phyloP scores from a whole-genome alignment of 352 stramenopile species.

The Blastocystis sp. region DNA sequence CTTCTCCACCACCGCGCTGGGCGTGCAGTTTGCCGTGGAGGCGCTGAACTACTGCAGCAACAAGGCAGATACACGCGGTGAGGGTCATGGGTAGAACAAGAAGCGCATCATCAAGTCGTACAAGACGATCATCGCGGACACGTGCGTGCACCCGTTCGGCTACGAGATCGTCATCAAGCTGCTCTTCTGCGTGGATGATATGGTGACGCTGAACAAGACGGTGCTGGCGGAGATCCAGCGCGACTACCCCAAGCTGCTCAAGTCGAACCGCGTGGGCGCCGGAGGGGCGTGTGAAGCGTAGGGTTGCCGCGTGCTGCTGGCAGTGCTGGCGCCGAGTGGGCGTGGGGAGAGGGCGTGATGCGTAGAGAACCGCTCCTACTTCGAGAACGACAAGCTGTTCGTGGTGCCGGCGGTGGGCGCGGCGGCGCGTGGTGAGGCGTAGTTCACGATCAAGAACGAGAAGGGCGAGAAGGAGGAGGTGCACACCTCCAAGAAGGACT shows the following conservation, averaged over 20 bases:
- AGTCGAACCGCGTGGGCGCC: background rate
- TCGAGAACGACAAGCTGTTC: conserved; percentile 25
- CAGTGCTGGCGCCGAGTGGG: conserved; percentile 25
- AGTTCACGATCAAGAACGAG: conserved; percentile 63
- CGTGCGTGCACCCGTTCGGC: conserved; percentile 36
- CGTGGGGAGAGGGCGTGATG: background rate
- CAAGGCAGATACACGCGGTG: background rate
- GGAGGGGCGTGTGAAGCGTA: background rate
- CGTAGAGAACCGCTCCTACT: conserved; percentile 36
- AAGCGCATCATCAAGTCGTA: conserved; percentile 58
- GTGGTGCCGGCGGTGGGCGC: background rate
- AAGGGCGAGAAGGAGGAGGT: conserved; percentile 66
- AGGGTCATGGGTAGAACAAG: conserved; percentile 41
- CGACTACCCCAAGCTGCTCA: conserved; percentile 11
- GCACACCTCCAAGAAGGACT: conserved; percentile 42
- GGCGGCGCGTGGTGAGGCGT: background rate
- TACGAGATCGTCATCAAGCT: conserved; percentile 60
- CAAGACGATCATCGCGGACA: conserved; percentile 64
- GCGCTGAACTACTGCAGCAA: conserved; percentile 66
- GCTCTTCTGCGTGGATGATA: conserved; percentile 65
- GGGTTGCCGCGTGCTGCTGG: conserved; percentile 43
- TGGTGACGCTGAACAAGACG: conserved; percentile 40
- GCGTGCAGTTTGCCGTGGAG: conserved; percentile 31
- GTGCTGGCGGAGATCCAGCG: conserved; percentile 26
- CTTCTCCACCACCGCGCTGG: conserved; percentile 54